These are phyloP conservation scores for Mentha longifolia DNA, from an alignment of 257 asterid species.

Conservation along the genomic window DNA sequence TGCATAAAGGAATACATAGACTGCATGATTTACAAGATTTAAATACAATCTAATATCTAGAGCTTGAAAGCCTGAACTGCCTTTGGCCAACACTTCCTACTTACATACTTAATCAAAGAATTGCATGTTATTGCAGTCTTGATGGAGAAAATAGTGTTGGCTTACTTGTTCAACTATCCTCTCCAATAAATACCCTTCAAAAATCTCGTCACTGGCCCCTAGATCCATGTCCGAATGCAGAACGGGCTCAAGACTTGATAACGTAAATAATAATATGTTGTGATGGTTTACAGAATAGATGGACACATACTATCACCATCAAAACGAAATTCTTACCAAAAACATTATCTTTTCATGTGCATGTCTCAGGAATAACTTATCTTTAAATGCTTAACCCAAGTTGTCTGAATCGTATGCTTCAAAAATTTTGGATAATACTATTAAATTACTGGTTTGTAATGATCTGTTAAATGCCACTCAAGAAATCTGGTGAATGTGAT, in stretches of 20 bases:
- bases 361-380: not conserved
- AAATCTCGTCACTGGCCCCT: constrained; percentile 31
- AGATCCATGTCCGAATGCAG: constrained; percentile 31
- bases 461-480: not conserved
- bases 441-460: not conserved
- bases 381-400: not conserved
- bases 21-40: not conserved
- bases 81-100: constrained; percentile 3
- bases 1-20: not conserved
- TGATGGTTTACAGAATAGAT: not conserved
- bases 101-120: not conserved
- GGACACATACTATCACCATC: not conserved
- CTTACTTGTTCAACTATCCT: constrained; percentile 24
- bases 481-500: constrained; percentile 16
- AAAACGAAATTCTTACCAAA: not conserved
- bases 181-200: constrained; percentile 29
- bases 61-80: no score
- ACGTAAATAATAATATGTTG: constrained; percentile 11
- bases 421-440: not conserved
- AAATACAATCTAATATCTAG: no score
- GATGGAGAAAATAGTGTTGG: not conserved
- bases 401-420: not conserved
- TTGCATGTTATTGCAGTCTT: constrained; percentile 19
- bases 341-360: not conserved
- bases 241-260: not conserved